Evolutionary conservation across 495 filamentous ascomycete genomes (phyloP).

Genomic region (Neurospora sp.): DNA sequence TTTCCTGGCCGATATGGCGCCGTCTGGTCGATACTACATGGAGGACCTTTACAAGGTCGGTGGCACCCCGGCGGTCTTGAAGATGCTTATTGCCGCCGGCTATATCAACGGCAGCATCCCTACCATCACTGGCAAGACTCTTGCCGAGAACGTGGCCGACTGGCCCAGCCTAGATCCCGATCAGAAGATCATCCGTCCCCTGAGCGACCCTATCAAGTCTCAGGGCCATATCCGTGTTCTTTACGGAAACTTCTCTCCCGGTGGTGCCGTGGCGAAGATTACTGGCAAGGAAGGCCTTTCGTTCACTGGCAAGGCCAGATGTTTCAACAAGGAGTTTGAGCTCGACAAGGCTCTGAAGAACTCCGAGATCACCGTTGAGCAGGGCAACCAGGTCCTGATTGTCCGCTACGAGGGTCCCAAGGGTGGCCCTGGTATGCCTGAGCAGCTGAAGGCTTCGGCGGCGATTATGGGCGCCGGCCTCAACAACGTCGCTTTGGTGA

Average conservation of each 20-base stretch:
- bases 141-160: slow-evolving; percentile 76
- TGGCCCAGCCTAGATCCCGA: slow-evolving; percentile 72
- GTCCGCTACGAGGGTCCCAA: slow-evolving; percentile 95
- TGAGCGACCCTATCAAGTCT: slow-evolving; percentile 75
- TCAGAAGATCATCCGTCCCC: slow-evolving; percentile 76
- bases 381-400: slow-evolving; percentile 72
- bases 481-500: slow-evolving; percentile 83
- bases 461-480: slow-evolving; percentile 89
- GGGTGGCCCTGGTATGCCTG: slow-evolving; percentile 97
- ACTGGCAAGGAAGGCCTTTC: slow-evolving; percentile 85
- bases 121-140: slow-evolving; percentile 86
- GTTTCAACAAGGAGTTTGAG: slow-evolving; percentile 84
- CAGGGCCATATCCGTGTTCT: slow-evolving; percentile 88
- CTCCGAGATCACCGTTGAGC: slow-evolving; percentile 57
- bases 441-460: slow-evolving; percentile 81
- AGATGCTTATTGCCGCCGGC: slow-evolving; percentile 74
- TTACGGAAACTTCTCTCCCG: slow-evolving; percentile 81
- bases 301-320: slow-evolving; percentile 73
- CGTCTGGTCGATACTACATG: slow-evolving; percentile 82
- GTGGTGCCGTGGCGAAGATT: slow-evolving; percentile 93
- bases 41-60: slow-evolving; percentile 92
- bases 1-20: slow-evolving; percentile 87
- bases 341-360: slow-evolving; percentile 66
- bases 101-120: slow-evolving; percentile 75
- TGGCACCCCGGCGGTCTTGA: slow-evolving; percentile 84